Percentiles rank a stretch among this genome's conserved stretches.
Conservation (phyloP, 345 rosid species). For the Sapria himalayana region DNA sequence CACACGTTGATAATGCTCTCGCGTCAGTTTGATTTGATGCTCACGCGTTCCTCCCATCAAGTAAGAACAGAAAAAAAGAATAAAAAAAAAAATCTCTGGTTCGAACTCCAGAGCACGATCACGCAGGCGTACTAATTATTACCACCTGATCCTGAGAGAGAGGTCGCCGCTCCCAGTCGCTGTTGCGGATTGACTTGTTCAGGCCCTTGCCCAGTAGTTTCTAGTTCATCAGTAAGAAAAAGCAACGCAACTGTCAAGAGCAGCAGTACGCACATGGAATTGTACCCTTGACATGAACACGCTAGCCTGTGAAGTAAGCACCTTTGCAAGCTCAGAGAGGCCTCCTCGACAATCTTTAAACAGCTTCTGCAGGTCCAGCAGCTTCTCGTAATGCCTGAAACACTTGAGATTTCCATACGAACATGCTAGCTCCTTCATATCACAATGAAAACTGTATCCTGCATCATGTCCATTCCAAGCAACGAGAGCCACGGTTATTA, state of each 20-base stretch:
- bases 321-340: constrained; percentile 68
- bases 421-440: constrained; percentile 36
- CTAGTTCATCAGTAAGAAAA: constrained; percentile 22
- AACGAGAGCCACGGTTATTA: not conserved
- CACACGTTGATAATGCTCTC: no score
- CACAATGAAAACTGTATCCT: constrained; percentile 89
- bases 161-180: constrained; percentile 84
- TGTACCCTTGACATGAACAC: no score
- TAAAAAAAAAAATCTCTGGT: not conserved
- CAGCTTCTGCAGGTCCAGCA: constrained; percentile 59
- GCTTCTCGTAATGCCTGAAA: constrained; percentile 64
- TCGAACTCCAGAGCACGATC: no score
- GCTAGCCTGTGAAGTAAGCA: no score
- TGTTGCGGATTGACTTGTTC: constrained; percentile 74
- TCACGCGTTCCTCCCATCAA: no score
- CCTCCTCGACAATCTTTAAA: constrained; percentile 60
- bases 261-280: no score
- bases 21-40: no score
- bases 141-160: constrained; percentile 62
- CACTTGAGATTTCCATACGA: constrained; percentile 59
- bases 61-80: no score
- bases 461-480: constrained; percentile 5
- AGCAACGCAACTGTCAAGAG: not conserved
- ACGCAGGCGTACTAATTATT: no score
- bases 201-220: constrained; percentile 75